Evolutionary conservation across 257 asterid species (phyloP).

Genomic region (Nyctanthes arbortristis): DNA sequence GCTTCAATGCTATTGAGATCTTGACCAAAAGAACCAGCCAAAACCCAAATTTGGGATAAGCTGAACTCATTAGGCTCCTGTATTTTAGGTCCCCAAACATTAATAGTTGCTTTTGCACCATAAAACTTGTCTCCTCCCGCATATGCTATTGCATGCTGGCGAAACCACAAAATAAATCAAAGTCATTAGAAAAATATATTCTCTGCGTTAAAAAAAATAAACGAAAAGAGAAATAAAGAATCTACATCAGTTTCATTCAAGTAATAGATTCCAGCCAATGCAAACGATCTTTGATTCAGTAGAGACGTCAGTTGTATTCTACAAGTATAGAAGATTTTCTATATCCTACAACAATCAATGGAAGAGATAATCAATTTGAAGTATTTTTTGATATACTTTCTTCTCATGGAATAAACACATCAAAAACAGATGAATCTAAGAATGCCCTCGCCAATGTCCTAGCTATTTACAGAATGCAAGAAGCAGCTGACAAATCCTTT

Average conservation of each 20-base stretch:
- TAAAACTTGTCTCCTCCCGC: slow-evolving; percentile 74
- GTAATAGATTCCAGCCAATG: too few relatives aligned
- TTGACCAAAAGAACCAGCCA: slow-evolving; percentile 84
- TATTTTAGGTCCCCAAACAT: slow-evolving; percentile 85
- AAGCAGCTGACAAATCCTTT: neutral
- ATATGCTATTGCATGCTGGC: slow-evolving; percentile 85
- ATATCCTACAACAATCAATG: neutral
- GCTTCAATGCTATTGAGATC: slow-evolving; percentile 95
- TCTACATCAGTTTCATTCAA: neutral
- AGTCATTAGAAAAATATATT: slow-evolving; percentile 12
- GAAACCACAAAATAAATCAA: slow-evolving; percentile 11
- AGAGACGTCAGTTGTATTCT: neutral
- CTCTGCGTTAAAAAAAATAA: neutral
- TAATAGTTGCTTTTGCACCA: slow-evolving; percentile 82
- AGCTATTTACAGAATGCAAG: neutral
- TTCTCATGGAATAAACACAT: neutral
- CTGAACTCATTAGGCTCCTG: slow-evolving; percentile 86
- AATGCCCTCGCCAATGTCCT: neutral
- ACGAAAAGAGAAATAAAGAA: neutral
- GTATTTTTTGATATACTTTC: neutral
- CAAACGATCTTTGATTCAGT: neutral
- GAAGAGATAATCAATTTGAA: neutral
- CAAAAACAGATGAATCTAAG: neutral
- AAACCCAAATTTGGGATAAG: slow-evolving; percentile 82
- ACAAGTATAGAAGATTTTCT: neutral